Conservation (phyloP, 2,329 filamentous ascomycete genomes). For the Fusarium redolens region DNA sequence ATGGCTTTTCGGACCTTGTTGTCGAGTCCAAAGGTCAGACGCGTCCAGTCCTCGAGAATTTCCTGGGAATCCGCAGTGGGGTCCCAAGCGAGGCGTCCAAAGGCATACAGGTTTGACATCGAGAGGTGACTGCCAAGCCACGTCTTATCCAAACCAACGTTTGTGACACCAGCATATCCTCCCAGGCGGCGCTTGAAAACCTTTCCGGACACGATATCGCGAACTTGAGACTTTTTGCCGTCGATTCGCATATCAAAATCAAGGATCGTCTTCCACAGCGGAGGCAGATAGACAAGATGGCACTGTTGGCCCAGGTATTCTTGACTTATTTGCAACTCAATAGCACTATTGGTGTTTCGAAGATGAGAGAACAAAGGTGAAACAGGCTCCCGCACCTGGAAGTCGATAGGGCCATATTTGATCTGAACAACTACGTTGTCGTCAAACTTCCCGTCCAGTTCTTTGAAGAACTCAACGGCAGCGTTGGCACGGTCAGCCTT, state of each 20-base stretch:
- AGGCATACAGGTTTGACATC: conserved; percentile 79
- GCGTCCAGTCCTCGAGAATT: conserved; percentile 74
- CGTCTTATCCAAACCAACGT: conserved; percentile 72
- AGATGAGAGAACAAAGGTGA: conserved; percentile 72
- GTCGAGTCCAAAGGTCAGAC: conserved; percentile 71
- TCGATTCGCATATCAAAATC: conserved; percentile 75
- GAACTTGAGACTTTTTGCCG: conserved; percentile 63
- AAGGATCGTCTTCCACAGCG: conserved; percentile 75
- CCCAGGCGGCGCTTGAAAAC: conserved; percentile 67
- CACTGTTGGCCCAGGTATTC: conserved; percentile 79
- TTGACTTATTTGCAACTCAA: conserved; percentile 75
- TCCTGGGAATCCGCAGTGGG: conserved; percentile 56
- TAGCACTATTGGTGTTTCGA: conserved; percentile 58
- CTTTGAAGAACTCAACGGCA: conserved; percentile 73
- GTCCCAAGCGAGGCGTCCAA: conserved; percentile 74
- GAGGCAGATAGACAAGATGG: conserved; percentile 75
- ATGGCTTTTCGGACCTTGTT: conserved; percentile 67
- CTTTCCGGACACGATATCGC: conserved; percentile 70
- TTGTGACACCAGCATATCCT: conserved; percentile 74
- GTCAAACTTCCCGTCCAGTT: conserved; percentile 73
- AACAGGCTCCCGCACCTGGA: conserved; percentile 75
- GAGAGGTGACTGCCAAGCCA: conserved; percentile 78
- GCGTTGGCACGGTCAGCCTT: conserved; percentile 75
- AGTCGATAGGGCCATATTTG: conserved; percentile 80
- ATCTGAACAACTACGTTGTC: conserved; percentile 79